Conservation (phyloP, 768 basidiomycete genomes). For the Crepidotus variabilis region DNA sequence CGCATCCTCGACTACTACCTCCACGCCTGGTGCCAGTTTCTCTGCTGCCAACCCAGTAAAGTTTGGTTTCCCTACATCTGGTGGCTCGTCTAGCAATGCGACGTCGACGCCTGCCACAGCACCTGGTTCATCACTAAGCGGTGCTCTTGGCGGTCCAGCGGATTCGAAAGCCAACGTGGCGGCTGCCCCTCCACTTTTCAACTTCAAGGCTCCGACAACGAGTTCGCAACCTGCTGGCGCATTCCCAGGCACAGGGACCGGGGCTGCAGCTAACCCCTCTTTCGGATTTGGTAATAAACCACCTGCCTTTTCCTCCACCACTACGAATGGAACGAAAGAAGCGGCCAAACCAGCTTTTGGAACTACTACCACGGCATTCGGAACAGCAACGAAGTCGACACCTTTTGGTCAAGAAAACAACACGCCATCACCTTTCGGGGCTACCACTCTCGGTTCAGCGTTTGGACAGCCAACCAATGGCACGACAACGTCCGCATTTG, state of each 20-base stretch:
- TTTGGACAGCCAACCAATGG: conserved; percentile 2
- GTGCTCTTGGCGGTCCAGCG: background rate
- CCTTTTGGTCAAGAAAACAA: background rate
- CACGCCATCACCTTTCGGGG: background rate
- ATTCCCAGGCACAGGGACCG: background rate
- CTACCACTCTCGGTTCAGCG: background rate
- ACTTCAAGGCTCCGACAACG: background rate
- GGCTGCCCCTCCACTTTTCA: background rate
- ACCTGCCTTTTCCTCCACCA: background rate
- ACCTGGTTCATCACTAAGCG: background rate
- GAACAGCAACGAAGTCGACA: background rate
- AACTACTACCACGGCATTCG: conserved; percentile 1
- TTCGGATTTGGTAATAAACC: conserved; percentile 3
- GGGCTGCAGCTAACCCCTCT: background rate
- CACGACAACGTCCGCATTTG: background rate
- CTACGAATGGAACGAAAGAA: background rate
- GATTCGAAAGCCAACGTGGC: background rate
- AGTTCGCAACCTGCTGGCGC: background rate
- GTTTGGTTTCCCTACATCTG: background rate
- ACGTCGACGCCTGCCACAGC: conserved; percentile 2
- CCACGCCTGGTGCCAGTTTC: background rate
- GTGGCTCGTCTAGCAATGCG: background rate
- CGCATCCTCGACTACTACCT: background rate
- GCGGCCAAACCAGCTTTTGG: conserved; percentile 1
- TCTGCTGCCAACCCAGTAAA: background rate